These are phyloP conservation scores for Coniosporium tulheliwenetii DNA, from an alignment of 2,329 filamentous ascomycete genomes.

Conservation along the genomic window DNA sequence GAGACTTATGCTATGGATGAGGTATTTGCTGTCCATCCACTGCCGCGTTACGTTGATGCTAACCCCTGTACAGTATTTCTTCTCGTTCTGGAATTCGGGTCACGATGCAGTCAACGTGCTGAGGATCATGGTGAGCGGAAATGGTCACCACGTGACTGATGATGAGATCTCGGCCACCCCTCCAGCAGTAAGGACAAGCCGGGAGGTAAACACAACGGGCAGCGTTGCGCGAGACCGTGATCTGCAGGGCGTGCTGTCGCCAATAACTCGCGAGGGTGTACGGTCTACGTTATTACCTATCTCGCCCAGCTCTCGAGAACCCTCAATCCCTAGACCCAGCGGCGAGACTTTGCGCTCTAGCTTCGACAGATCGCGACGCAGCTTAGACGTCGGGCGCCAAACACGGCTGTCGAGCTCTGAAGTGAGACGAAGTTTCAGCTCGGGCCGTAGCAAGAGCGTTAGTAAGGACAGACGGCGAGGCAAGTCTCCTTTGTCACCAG, in stretches of 20 bases:
- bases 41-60: slow-evolving; percentile 5
- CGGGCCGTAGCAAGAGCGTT: slow-evolving; percentile 34
- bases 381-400: slow-evolving; percentile 13
- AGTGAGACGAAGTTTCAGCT: slow-evolving; percentile 47
- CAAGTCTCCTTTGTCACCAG: slow-evolving; percentile 30
- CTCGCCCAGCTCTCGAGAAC: slow-evolving; percentile 14
- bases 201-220: too few species aligned
- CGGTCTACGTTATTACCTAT: slow-evolving; percentile 27
- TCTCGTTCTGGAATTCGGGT: slow-evolving; percentile 82
- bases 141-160: slow-evolving; percentile 17
- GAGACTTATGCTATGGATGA: slow-evolving; percentile 94
- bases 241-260: slow-evolving; percentile 5
- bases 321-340: slow-evolving; percentile 22
- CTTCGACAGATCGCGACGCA: slow-evolving; percentile 14
- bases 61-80: slow-evolving; percentile 60
- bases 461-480: slow-evolving; percentile 35
- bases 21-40: slow-evolving; percentile 29
- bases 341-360: slow-evolving; percentile 27
- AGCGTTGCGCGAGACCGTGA: too few species aligned
- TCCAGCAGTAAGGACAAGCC: too few species aligned
- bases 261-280: slow-evolving; percentile 19
- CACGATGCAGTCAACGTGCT: slow-evolving; percentile 71
- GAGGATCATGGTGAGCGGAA: slow-evolving; percentile 54
- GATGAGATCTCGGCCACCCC: too few species aligned
- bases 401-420: slow-evolving; percentile 18